These are phyloP conservation scores for Raphidocelis subcapitata DNA, from an alignment of 139 green algal genomes.

Conservation along the genomic window DNA sequence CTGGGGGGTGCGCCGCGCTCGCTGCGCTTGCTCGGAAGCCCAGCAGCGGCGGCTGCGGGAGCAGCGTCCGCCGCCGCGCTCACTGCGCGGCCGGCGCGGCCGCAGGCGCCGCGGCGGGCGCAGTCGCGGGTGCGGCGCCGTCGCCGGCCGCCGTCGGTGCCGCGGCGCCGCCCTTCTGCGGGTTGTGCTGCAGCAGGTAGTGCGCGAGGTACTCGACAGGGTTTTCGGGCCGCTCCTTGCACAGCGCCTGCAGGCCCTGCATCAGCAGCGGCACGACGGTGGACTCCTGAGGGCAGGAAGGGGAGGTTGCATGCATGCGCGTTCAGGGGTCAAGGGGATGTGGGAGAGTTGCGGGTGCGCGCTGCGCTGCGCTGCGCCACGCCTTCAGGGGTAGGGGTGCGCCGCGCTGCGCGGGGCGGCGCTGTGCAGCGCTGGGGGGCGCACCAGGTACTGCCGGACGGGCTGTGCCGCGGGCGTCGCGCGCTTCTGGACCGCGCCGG, in stretches of 20 bases:
- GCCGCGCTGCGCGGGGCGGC: too few relatives aligned
- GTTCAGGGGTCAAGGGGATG: neutral
- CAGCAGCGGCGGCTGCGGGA: too few relatives aligned
- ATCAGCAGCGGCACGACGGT: constrained; percentile 80
- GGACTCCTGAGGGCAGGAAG: constrained; percentile 46
- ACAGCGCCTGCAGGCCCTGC: constrained; percentile 74
- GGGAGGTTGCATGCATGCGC: neutral
- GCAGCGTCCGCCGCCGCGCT: too few relatives aligned
- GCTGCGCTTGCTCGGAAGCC: too few relatives aligned
- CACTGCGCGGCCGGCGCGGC: too few relatives aligned
- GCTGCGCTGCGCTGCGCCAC: neutral
- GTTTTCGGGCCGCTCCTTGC: constrained; percentile 77
- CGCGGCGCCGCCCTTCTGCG: constrained; percentile 33
- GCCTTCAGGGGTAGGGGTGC: neutral
- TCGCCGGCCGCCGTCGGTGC: neutral
- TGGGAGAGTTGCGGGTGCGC: neutral
- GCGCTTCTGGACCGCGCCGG: constrained; percentile 51
- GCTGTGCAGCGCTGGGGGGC: neutral
- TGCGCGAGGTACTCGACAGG: constrained; percentile 78
- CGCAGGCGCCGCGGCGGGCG: too few relatives aligned
- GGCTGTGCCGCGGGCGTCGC: constrained; percentile 56
- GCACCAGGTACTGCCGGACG: constrained; percentile 78
- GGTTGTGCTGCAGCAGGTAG: constrained; percentile 83
- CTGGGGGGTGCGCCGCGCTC: too few relatives aligned
- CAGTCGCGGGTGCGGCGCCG: too few relatives aligned